Percentiles rank a stretch among this genome's conserved stretches.
phyloP scores from a whole-genome alignment of 75 land plant species.

The Pinus albicaulis region DNA sequence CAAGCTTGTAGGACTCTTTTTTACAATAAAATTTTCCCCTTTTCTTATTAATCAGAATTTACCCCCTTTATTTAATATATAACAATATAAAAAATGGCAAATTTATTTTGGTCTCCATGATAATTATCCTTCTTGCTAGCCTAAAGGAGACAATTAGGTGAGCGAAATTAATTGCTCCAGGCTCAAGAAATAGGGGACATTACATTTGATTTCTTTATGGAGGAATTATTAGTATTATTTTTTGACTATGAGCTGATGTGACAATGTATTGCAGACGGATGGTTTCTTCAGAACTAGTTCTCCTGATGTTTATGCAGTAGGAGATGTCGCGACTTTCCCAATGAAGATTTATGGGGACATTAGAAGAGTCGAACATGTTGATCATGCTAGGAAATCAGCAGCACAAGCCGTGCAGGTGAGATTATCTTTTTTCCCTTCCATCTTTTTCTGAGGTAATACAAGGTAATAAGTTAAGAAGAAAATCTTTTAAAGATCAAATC shows the following conservation, averaged over 20 bases:
- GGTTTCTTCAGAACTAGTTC: slow-evolving; percentile 81
- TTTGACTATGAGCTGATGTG: background rate
- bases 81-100: too few species aligned
- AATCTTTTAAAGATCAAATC: background rate
- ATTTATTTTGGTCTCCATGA: too few species aligned
- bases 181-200: too few species aligned
- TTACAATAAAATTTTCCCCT: too few species aligned
- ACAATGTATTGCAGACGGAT: slow-evolving; percentile 66
- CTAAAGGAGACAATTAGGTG: too few species aligned
- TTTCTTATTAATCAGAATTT: too few species aligned
- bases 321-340: slow-evolving; percentile 93
- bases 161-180: too few species aligned
- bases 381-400: slow-evolving; percentile 96
- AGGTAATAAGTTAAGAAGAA: background rate
- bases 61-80: too few species aligned
- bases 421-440: background rate
- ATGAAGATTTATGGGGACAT: slow-evolving; percentile 79
- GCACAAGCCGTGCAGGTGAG: slow-evolving; percentile 95
- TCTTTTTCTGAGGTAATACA: background rate
- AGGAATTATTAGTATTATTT: background rate
- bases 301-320: slow-evolving; percentile 90
- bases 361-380: slow-evolving; percentile 97
- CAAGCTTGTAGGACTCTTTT: too few species aligned
- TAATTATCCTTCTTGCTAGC: too few species aligned
- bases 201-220: background rate